Base-by-base conservation (phyloP, 1,284 basidiomycete genomes). In the Ustilago loliicola region DNA sequence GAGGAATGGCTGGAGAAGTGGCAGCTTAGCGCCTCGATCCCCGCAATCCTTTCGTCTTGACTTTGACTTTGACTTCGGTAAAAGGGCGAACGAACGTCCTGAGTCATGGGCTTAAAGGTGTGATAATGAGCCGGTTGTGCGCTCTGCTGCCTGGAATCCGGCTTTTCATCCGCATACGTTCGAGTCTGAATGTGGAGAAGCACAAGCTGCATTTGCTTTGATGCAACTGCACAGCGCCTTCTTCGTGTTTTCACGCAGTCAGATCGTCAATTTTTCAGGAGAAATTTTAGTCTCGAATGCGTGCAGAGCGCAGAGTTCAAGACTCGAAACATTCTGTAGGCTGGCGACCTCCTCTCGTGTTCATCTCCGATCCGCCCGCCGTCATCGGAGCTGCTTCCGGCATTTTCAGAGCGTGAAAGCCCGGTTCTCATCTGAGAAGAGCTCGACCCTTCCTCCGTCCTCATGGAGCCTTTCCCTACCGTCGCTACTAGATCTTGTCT, bases 301-400 rank as follows among this genome's bases (percentile, higher is more conserved):
- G 5, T 34, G 32, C 32, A 34, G 32, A 34, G 32, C n/a, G n/a
- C 32, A 34, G 32, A 34, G 32, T 11, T 34, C 11, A 11, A 34
- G 32, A 32, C n/a, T 36, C 32, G 29, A 40, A 9, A 30, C 38
- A 29, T 11, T n/a, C n/a, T n/a, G n/a, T n/a, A 7, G 11, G n/a
- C 10, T n/a, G 21, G 29, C 30, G 50, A n/a, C 53, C 5, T 19
- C 6, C 13, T 58, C 30, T 13, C 5, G 15, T 27, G 38, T 61
- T 60, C 29, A 73, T 57, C 38, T 73, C 71, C 71, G 71, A 67
- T 68, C 61, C 61, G 65, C 55, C 71, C 71, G 65, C 36, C 15
- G 25, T 32, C 65, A 42, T 62, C 61, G 36, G 30, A 21, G 42
- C 59, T 48, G 40, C 61, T 54, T 55, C 34, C 57, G 42, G 61